Percentiles rank a stretch among this genome's conserved stretches.
Evolutionary conservation across 148 eudicot genomes (phyloP).

Genomic region (Heliosperma pusillum): DNA sequence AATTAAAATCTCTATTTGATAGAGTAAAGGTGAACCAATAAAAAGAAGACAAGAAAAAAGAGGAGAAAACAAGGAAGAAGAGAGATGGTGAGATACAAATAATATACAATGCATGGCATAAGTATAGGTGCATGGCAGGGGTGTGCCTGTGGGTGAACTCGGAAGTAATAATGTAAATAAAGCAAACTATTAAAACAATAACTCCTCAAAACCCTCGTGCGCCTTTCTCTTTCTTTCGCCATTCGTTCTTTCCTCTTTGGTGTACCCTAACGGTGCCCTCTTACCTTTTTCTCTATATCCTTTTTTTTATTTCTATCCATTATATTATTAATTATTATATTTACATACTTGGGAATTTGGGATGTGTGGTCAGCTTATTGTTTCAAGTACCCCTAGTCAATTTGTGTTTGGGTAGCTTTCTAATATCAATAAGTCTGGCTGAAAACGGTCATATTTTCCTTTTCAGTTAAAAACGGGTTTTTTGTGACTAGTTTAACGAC

Average conservation of each 20-base stretch:
- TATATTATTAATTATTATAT: too few species aligned
- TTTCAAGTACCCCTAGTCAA: neutral
- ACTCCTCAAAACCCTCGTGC: neutral
- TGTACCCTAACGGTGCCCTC: neutral
- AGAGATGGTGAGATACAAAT: too few species aligned
- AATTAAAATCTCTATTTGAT: too few species aligned
- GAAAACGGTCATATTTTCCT: too few species aligned
- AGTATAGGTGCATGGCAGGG: neutral
- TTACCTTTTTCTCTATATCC: neutral
- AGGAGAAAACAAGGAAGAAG: neutral
- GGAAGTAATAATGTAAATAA: too few species aligned
- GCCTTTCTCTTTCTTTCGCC: neutral
- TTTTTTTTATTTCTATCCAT: too few species aligned
- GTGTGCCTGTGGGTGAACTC: neutral
- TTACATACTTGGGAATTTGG: neutral
- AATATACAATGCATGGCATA: neutral
- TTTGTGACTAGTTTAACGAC: too few species aligned
- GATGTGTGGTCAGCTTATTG: neutral
- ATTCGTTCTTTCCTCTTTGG: conserved; percentile 1
- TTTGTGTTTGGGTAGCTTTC: neutral
- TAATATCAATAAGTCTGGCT: too few species aligned
- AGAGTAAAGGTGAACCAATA: neutral
- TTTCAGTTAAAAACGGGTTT: too few species aligned
- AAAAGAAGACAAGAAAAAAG: neutral
- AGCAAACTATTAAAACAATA: neutral